phyloP scores from a whole-genome alignment of 306 rosid species.

The Aeschynomene evenia region DNA sequence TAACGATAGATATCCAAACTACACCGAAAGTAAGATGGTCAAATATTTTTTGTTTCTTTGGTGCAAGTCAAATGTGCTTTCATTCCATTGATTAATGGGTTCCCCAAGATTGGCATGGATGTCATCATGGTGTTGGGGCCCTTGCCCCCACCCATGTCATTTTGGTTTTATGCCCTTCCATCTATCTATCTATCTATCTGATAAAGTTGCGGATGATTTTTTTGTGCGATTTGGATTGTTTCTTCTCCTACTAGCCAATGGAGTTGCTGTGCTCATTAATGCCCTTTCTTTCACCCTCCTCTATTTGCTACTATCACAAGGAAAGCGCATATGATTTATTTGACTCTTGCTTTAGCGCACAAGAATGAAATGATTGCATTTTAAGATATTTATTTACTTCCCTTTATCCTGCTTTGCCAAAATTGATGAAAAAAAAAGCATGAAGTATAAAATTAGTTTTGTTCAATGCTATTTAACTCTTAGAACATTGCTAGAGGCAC shows the following conservation, averaged over 20 bases:
- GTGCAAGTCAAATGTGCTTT: constrained; percentile 54
- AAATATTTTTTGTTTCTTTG: constrained; percentile 26
- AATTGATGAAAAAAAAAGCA: no score
- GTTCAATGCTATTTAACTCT: no score
- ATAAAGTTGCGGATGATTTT: constrained; percentile 23
- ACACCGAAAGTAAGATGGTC: constrained; percentile 65
- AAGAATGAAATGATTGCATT: no score
- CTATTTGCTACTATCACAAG: constrained; percentile 37
- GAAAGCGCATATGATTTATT: constrained; percentile 30
- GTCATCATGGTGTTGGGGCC: constrained; percentile 59
- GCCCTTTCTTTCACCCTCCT: background rate
- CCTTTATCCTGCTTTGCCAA: no score
- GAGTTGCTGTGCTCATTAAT: constrained; percentile 2
- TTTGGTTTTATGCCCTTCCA: constrained; percentile 17
- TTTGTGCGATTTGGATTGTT: constrained; percentile 12
- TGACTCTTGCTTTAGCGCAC: constrained; percentile 12
- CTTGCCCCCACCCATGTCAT: constrained; percentile 40
- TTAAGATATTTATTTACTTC: no score
- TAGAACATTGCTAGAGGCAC: no score
- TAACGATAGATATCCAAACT: constrained; percentile 18
- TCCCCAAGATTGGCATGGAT: constrained; percentile 67
- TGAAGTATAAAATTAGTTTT: no score
- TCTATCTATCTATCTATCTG: no score
- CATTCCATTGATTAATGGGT: constrained; percentile 57
- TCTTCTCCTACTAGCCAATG: constrained; percentile 19